Conservation (phyloP, 2,329 filamentous ascomycete genomes). For the Neonectria sp. region DNA sequence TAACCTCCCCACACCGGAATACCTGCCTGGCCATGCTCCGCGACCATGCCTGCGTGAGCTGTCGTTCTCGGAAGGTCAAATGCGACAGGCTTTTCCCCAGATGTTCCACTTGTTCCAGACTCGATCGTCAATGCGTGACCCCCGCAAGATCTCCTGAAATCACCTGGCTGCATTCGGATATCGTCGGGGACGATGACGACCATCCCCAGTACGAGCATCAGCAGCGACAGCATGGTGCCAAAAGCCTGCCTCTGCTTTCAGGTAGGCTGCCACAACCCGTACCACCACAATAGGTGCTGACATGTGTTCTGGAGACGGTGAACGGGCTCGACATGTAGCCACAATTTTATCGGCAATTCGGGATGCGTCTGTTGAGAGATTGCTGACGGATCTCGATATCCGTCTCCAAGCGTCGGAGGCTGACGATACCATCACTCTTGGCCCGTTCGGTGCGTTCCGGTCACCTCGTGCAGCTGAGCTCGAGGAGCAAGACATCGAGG, state of each 20-base stretch:
- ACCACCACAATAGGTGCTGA: neutral
- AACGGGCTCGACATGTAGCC: slow-evolving; percentile 15
- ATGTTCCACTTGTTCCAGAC: slow-evolving; percentile 16
- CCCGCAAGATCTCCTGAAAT: slow-evolving; percentile 15
- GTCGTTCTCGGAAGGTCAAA: slow-evolving; percentile 25
- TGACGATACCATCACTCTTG: neutral
- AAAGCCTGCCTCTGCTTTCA: slow-evolving; percentile 11
- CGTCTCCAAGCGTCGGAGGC: neutral
- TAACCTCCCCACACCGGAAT: neutral
- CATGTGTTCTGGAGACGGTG: neutral
- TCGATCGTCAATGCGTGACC: slow-evolving; percentile 13
- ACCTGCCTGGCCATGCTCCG: slow-evolving; percentile 13
- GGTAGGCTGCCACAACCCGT: neutral
- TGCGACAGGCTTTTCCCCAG: slow-evolving; percentile 18
- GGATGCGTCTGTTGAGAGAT: neutral
- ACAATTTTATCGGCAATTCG: slow-evolving; percentile 6
- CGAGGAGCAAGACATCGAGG: neutral
- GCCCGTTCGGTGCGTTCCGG: slow-evolving; percentile 8
- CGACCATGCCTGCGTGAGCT: slow-evolving; percentile 13
- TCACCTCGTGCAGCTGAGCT: neutral
- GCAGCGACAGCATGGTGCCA: slow-evolving; percentile 21
- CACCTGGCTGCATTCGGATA: slow-evolving; percentile 22
- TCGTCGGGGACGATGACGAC: slow-evolving; percentile 11
- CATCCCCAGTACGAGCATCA: slow-evolving; percentile 22
- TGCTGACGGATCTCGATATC: slow-evolving; percentile 11